Percentiles rank a stretch among this genome's conserved stretches.
phyloP scores from a whole-genome alignment of 2,329 filamentous ascomycete genomes.

The Fusarium oligoseptatum region DNA sequence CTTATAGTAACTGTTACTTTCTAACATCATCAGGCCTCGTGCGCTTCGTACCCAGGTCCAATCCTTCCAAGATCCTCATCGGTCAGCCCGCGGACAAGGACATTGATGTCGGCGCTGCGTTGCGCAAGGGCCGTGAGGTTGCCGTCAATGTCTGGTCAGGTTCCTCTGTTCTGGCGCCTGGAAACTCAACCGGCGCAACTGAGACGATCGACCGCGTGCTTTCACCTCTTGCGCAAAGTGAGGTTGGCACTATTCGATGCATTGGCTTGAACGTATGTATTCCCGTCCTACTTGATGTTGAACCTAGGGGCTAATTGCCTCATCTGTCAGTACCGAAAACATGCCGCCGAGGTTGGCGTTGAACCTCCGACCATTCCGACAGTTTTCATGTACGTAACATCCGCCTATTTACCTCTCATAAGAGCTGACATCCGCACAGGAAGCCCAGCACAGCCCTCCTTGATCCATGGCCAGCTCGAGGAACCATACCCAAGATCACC shows the following conservation, averaged over 20 bases:
- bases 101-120: constrained; percentile 69
- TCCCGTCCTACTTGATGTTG: background rate
- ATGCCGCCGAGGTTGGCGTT: constrained; percentile 64
- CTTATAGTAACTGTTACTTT: background rate
- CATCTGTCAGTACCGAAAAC: constrained; percentile 50
- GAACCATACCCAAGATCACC: constrained; percentile 63
- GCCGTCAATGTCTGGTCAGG: constrained; percentile 69
- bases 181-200: constrained; percentile 61
- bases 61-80: constrained; percentile 63
- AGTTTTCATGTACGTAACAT: constrained; percentile 62
- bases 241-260: constrained; percentile 69
- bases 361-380: constrained; percentile 66
- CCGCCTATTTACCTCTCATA: no score
- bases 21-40: constrained; percentile 63
- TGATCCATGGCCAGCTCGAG: constrained; percentile 66
- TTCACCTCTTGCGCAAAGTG: constrained; percentile 54
- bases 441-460: constrained; percentile 68
- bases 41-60: constrained; percentile 68
- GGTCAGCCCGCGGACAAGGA: constrained; percentile 66
- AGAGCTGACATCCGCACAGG: constrained; percentile 21
- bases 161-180: constrained; percentile 67
- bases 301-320: background rate
- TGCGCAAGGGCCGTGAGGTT: constrained; percentile 69
- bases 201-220: constrained; percentile 63
- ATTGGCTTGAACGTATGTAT: constrained; percentile 67